Conservation (phyloP, 2,329 filamentous ascomycete species). For the Diaporthe nobilis region DNA sequence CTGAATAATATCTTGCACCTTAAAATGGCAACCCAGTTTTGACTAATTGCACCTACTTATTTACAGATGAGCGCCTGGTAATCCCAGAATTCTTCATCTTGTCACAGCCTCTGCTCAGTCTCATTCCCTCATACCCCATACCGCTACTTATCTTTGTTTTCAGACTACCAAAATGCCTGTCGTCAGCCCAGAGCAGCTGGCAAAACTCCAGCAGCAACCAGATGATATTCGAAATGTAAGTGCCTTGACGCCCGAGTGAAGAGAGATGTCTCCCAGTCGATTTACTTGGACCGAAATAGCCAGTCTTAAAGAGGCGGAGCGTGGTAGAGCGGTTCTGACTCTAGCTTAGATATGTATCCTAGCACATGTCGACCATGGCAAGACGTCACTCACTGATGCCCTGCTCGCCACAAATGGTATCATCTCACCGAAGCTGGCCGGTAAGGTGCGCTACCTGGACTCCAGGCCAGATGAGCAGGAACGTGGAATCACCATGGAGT, state of each 20-base stretch:
- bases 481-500: constrained; percentile 99
- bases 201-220: constrained; percentile 88
- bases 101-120: background rate
- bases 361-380: constrained; percentile 97
- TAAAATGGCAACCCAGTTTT: constrained; percentile 32
- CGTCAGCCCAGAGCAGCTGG: constrained; percentile 90
- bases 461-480: constrained; percentile 96
- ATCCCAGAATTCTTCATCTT: constrained; percentile 19
- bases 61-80: constrained; percentile 22
- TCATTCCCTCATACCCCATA: background rate
- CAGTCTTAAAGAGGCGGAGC: constrained; percentile 19
- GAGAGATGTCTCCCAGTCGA: background rate
- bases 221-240: constrained; percentile 93
- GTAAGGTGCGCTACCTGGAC: constrained; percentile 98
- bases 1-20: constrained; percentile 41
- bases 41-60: constrained; percentile 5
- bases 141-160: background rate
- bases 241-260: constrained; percentile 41
- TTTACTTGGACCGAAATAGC: background rate
- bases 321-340: constrained; percentile 47
- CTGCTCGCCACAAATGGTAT: constrained; percentile 99
- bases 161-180: constrained; percentile 80
- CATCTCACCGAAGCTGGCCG: constrained; percentile 96
- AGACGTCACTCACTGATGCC: constrained; percentile 96
- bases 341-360: constrained; percentile 84